phyloP scores from a whole-genome alignment of 768 basidiomycete genomes.

The Steccherinum ochraceum region DNA sequence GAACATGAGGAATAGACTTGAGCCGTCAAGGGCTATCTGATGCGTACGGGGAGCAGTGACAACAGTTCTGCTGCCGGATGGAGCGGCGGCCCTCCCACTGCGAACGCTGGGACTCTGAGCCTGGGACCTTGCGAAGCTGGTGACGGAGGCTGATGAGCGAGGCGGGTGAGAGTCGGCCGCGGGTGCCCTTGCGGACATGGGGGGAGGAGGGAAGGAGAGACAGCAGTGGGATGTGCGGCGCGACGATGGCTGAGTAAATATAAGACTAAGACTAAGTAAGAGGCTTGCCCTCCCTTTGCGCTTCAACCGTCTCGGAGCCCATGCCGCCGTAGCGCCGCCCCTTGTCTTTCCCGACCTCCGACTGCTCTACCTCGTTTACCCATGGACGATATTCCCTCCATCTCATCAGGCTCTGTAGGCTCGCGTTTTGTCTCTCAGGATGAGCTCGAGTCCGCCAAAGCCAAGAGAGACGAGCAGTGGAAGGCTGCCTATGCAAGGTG shows the following conservation, averaged over 20 bases:
- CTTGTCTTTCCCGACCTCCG: not conserved
- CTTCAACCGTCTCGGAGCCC: not conserved
- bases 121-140: constrained; percentile 22
- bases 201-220: constrained; percentile 7
- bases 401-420: constrained; percentile 67
- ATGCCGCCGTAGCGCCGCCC: not conserved
- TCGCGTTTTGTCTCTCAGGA: constrained; percentile 79
- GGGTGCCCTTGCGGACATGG: constrained; percentile 5
- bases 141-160: constrained; percentile 12
- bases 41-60: constrained; percentile 64
- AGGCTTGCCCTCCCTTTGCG: not conserved
- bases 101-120: constrained; percentile 17
- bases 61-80: constrained; percentile 47
- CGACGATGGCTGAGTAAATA: constrained; percentile 1
- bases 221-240: constrained; percentile 3
- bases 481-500: constrained; percentile 84
- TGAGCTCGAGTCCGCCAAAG: constrained; percentile 69
- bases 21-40: constrained; percentile 9
- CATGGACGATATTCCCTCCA: constrained; percentile 73
- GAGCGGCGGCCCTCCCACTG: constrained; percentile 16
- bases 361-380: not conserved
- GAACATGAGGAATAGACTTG: not conserved
- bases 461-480: constrained; percentile 78
- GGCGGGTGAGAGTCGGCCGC: constrained; percentile 1
- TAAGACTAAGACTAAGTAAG: constrained; percentile 1